phyloP scores from a whole-genome alignment of 2,329 filamentous ascomycete genomes.

The Bertia moriformis region DNA sequence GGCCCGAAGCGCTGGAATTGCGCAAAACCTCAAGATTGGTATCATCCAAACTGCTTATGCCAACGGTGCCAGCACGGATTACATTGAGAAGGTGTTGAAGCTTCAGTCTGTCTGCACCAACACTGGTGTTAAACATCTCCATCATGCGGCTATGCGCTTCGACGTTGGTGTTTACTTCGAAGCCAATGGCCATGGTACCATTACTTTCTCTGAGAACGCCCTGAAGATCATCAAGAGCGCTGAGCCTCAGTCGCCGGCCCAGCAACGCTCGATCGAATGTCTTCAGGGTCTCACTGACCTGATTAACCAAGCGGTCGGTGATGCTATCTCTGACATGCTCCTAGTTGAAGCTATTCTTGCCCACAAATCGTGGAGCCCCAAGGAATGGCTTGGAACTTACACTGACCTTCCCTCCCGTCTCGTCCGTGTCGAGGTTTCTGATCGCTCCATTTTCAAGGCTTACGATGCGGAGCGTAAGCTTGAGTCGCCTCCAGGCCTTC shows the following conservation, averaged over 20 bases:
- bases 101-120: slow-evolving; percentile 85
- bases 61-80: slow-evolving; percentile 86
- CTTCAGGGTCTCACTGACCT: slow-evolving; percentile 73
- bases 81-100: slow-evolving; percentile 74
- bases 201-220: slow-evolving; percentile 80
- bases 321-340: slow-evolving; percentile 88
- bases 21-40: slow-evolving; percentile 72
- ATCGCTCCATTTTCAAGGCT: slow-evolving; percentile 80
- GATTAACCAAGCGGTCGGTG: slow-evolving; percentile 96
- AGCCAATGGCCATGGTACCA: slow-evolving; percentile 92
- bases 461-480: slow-evolving; percentile 85
- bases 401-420: slow-evolving; percentile 87
- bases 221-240: slow-evolving; percentile 64
- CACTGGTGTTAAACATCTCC: slow-evolving; percentile 92
- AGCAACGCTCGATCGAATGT: slow-evolving; percentile 76
- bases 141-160: slow-evolving; percentile 89
- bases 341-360: slow-evolving; percentile 92
- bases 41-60: slow-evolving; percentile 96
- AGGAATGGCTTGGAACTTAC: slow-evolving; percentile 88
- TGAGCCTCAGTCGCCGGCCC: slow-evolving; percentile 77
- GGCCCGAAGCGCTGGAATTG: slow-evolving; percentile 63
- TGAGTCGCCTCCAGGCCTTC: slow-evolving; percentile 62
- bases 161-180: slow-evolving; percentile 98
- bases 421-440: slow-evolving; percentile 76
- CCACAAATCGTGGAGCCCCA: slow-evolving; percentile 80